These are phyloP conservation scores for Globisporangium uncinulatum DNA, from an alignment of 352 stramenopile genomes.

Conservation along the genomic window DNA sequence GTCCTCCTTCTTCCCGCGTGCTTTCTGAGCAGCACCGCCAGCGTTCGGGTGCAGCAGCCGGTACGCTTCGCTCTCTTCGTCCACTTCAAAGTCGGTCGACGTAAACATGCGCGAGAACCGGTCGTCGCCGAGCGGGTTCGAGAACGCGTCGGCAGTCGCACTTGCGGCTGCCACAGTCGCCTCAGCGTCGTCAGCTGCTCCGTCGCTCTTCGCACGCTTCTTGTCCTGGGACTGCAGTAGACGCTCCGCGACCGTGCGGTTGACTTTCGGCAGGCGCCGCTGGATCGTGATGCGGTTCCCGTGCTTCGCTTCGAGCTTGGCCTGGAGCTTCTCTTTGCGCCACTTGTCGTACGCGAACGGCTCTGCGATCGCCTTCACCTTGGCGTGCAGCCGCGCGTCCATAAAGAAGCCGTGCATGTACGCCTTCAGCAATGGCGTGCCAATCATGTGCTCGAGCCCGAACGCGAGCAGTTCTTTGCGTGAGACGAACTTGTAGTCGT, in stretches of 20 bases:
- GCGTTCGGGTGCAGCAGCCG: conserved; percentile 93
- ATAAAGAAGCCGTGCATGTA: conserved; percentile 99
- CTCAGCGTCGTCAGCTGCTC: conserved; percentile 16
- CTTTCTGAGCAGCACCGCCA: conserved; percentile 49
- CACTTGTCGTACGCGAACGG: conserved; percentile 98
- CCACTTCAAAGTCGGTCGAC: conserved; percentile 97
- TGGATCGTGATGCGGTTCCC: conserved; percentile 88
- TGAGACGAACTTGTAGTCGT: conserved; percentile 99
- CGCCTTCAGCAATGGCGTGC: conserved; percentile 94
- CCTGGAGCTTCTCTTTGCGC: conserved; percentile 94
- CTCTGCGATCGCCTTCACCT: conserved; percentile 94
- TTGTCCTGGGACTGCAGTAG: conserved; percentile 73
- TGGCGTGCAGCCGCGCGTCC: conserved; percentile 96
- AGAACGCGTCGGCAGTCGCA: conserved; percentile 25
- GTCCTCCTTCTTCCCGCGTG: conserved; percentile 78
- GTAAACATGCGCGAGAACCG: conserved; percentile 97
- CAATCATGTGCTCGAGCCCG: conserved; percentile 97
- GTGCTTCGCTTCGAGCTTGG: conserved; percentile 89
- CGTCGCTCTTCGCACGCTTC: conserved; percentile 41
- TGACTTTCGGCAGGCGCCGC: conserved; percentile 86
- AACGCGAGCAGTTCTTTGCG: conserved; percentile 93
- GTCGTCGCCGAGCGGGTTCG: conserved; percentile 92
- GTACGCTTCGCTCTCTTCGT: conserved; percentile 96
- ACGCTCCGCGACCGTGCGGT: conserved; percentile 83
- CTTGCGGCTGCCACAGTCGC: conserved; percentile 13